These are phyloP conservation scores for Mycosphaerella arachidis DNA, from an alignment of 2,329 filamentous ascomycete genomes.

Conservation along the genomic window DNA sequence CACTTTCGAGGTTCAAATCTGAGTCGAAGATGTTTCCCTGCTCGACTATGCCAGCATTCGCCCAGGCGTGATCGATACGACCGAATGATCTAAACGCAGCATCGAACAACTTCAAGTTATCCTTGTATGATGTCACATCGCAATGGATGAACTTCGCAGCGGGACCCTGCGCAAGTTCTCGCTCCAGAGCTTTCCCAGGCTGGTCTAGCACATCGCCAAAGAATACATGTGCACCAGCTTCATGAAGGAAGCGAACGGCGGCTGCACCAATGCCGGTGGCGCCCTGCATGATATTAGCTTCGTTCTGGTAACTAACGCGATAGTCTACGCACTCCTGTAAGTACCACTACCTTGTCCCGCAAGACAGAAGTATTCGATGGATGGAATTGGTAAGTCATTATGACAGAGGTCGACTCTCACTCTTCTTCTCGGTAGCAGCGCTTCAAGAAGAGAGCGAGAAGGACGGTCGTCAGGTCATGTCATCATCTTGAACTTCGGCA, in stretches of 20 bases:
- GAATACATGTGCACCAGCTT: slow-evolving; percentile 40
- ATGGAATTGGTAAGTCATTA: slow-evolving; percentile 23
- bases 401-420: background rate
- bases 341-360: slow-evolving; percentile 30
- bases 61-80: slow-evolving; percentile 47
- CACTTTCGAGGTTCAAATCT: slow-evolving; percentile 39
- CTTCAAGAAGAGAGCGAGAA: background rate
- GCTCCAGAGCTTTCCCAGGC: slow-evolving; percentile 32
- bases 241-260: slow-evolving; percentile 38
- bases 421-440: background rate
- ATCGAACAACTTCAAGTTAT: slow-evolving; percentile 46
- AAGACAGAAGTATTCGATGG: slow-evolving; percentile 13
- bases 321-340: slow-evolving; percentile 28
- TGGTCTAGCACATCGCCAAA: slow-evolving; percentile 42
- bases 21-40: slow-evolving; percentile 44
- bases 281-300: slow-evolving; percentile 30
- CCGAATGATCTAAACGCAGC: slow-evolving; percentile 42
- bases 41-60: slow-evolving; percentile 45
- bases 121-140: slow-evolving; percentile 46
- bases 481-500: background rate
- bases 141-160: slow-evolving; percentile 38
- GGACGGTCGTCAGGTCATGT: too few relatives aligned
- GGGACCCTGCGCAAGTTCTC: slow-evolving; percentile 19
- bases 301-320: background rate
- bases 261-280: slow-evolving; percentile 44